phyloP scores from a whole-genome alignment of 306 rosid species.

The Ormosia emarginata region DNA sequence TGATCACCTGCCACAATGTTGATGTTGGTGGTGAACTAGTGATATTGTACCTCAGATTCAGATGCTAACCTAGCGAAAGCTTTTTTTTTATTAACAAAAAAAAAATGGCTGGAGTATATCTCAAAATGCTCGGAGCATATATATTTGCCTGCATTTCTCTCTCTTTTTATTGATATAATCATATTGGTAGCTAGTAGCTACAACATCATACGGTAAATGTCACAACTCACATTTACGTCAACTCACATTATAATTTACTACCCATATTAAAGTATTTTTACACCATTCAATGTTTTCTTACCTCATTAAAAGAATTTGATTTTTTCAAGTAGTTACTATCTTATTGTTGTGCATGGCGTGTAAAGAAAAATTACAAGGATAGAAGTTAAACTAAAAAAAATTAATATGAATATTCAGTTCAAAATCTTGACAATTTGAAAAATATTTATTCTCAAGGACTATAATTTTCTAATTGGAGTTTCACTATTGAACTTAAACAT shows the following conservation, averaged over 20 bases:
- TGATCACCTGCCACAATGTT: not conserved
- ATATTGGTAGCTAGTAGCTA: not conserved
- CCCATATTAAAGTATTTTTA: not conserved
- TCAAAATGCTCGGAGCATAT: not conserved
- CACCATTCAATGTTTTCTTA: not conserved
- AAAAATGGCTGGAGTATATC: too few species aligned
- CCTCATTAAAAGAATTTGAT: not conserved
- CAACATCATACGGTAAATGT: not conserved
- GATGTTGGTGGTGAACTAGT: not conserved
- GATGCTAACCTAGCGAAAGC: not conserved
- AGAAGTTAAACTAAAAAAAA: not conserved
- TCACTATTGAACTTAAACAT: not conserved
- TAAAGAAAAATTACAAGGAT: not conserved
- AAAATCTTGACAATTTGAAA: not conserved
- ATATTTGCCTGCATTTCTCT: not conserved
- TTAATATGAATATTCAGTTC: not conserved
- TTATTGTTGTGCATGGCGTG: not conserved
- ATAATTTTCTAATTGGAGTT: not conserved
- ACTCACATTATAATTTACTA: not conserved
- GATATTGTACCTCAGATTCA: not conserved
- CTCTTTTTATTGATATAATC: too few species aligned
- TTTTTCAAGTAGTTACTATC: not conserved
- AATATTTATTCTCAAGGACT: not conserved
- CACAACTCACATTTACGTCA: not conserved
- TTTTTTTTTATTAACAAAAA: too few species aligned